These are phyloP conservation scores for Neurospora sp. DNA, from an alignment of 2,329 filamentous ascomycete genomes.

Conservation along the genomic window DNA sequence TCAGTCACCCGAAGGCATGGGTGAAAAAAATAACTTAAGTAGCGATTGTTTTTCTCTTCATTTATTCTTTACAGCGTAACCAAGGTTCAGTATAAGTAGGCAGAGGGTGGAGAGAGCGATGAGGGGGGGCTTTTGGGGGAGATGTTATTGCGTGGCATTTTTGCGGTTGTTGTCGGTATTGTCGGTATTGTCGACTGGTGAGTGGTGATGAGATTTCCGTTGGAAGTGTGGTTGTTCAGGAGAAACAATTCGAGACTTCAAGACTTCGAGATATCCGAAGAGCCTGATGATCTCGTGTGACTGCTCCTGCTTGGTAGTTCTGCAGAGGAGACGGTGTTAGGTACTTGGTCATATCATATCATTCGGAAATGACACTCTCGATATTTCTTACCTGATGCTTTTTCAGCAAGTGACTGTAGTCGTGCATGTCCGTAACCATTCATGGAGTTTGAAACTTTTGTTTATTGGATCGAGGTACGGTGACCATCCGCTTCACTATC, in stretches of 20 bases:
- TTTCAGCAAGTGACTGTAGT: background rate
- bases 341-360: background rate
- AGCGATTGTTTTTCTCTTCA: too few species aligned
- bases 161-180: background rate
- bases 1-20: too few species aligned
- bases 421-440: background rate
- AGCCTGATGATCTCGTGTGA: background rate
- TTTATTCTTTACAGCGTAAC: too few species aligned
- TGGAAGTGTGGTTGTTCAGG: too few species aligned
- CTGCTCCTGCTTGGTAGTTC: background rate
- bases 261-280: background rate
- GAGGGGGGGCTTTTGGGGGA: background rate
- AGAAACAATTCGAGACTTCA: background rate
- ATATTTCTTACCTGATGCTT: background rate
- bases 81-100: background rate
- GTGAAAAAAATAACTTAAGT: too few species aligned
- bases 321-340: background rate
- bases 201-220: background rate
- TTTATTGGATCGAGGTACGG: background rate
- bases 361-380: background rate
- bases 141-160: background rate
- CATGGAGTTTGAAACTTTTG: background rate
- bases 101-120: background rate
- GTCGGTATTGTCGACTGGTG: background rate
- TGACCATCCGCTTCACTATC: background rate